Evolutionary conservation across 257 asterid genomes (phyloP), one percentile per base, ranked within the genome.

Genomic region (Vinca minor): DNA sequence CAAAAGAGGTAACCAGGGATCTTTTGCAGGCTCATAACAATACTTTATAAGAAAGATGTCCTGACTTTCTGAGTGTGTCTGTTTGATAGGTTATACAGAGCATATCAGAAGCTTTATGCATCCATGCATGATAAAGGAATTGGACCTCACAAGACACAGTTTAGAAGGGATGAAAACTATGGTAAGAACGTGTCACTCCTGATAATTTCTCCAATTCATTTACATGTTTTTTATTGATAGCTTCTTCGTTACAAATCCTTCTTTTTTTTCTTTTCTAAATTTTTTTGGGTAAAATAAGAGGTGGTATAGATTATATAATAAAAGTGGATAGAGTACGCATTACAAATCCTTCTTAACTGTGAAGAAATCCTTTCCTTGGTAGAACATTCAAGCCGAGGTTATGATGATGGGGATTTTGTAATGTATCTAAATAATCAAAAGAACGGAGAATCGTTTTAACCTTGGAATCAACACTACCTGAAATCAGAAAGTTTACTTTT

Each of bases 61-160:
- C 32, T 9, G 15, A 13, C 2, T 36, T 59, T 59, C 34, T 36
- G n/a, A n/a, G n/a, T n/a, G n/a, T n/a, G n/a, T n/a, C n/a, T 50
- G n/a, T 48, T 65, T 74, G 71, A 67, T 83, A 93, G 99, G 73
- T 78, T 93, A 63, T 84, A 80, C 64, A 82, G 96, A 76, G 96
- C 94, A 44, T 93, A 89, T 81, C 96, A 84, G 71, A 82, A 74
- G 77, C 80, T 93, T 45, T 89, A 85, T 66, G 74, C 71, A 35
- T 87, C 97, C 72, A 93, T 89, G 99, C 99, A 89, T 68, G 87
- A 84, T 54, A 84, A 84, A 71, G 90, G 74, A 72, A 70, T 68
- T 41, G 96, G 97, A 71, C 95, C 96, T 55, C 95, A 93, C 78
- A 93, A 82, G 79, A 89, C 99, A 69, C 97, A 87, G 80, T 93